Base-by-base conservation (phyloP, 805 yeast genomes). In the Diddensiella caesifluorescens region DNA sequence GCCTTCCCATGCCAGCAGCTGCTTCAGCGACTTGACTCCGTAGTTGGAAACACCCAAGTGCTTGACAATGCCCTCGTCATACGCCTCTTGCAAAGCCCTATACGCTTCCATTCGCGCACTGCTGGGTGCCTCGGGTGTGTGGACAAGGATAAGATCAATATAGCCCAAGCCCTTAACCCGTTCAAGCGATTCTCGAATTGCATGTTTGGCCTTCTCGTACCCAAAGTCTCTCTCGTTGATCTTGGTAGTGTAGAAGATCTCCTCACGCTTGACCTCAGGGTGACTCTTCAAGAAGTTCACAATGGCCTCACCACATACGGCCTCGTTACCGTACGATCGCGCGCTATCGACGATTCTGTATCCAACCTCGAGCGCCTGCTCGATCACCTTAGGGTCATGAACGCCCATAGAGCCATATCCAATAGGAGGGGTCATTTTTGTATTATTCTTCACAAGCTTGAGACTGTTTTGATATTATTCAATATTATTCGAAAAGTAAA, bases 271-370 rank as follows among this genome's bases (percentile, higher is more conserved):
- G 30, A 60, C 67, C 68, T 19, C 54, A 48, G 42, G 80, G 41
- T 75, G 80, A 42, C 72, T 75, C 29, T 67, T 54, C 4, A 80
- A 45, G 68, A 77, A 83, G 35, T 53, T 56, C 22, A 64, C 58
- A 31, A 83, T 73, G 5, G 82, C 92, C 35, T 70, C 67, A 7
- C 78, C 79, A 5, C 76, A 76, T 49, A 76, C 81, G 6, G 46
- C 50, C 55, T 82, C 85, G 61, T 83, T 84, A 4, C 67, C 66
- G 62, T 84, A 84, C 13, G 61, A 59, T 12, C 70, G 75, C 4
- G 94, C 95, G 16, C 79, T 67, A 55, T 85, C 92, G 46, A 84
- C 63, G 57, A 79, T 88, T 51, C 90, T 72, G 59, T 80, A 84
- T 0, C 92, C 92, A 12, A 59, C 63, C 22, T 67, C 59, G 46